These are phyloP conservation scores for Ophiocordyceps robertsii DNA, from an alignment of 2,329 filamentous ascomycete species.

Conservation along the genomic window DNA sequence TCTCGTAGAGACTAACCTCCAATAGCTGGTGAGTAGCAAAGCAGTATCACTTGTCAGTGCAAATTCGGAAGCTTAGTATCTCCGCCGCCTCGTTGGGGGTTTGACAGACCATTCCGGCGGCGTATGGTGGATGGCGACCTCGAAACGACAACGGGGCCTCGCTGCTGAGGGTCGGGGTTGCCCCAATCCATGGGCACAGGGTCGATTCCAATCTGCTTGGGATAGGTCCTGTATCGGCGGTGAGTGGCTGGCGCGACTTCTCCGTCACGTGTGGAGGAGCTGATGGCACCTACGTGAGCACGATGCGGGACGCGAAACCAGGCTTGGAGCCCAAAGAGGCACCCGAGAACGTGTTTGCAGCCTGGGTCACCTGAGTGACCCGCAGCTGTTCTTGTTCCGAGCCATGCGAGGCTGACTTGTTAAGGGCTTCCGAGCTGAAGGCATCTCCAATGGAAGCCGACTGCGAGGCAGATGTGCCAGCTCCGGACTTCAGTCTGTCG, in stretches of 20 bases:
- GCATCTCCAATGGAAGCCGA: conserved; percentile 1
- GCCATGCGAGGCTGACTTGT: neutral
- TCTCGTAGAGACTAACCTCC: conserved; percentile 31
- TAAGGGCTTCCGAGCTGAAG: neutral
- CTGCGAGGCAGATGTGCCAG: conserved; percentile 2
- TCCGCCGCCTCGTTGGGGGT: neutral
- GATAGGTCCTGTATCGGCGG: conserved; percentile 52
- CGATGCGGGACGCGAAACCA: conserved; percentile 38
- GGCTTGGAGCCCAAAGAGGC: conserved; percentile 23
- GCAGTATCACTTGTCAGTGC: conserved; percentile 2
- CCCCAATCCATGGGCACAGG: conserved; percentile 87
- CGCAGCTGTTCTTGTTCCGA: neutral
- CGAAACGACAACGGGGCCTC: conserved; percentile 83
- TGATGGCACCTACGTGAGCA: conserved; percentile 32
- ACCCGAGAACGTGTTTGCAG: conserved; percentile 2
- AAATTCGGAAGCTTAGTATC: neutral
- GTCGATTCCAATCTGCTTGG: conserved; percentile 85
- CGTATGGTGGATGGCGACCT: conserved; percentile 62
- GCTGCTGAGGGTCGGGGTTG: conserved; percentile 54
- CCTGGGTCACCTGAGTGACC: neutral
- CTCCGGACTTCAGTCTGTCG: conserved; percentile 12
- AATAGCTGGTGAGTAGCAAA: conserved; percentile 27
- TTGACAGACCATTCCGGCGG: conserved; percentile 58
- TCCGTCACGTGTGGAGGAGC: neutral
- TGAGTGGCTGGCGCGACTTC: neutral